Evolutionary conservation across 2,329 filamentous ascomycete species (phyloP).

Genomic region (Metarhizium sp.): DNA sequence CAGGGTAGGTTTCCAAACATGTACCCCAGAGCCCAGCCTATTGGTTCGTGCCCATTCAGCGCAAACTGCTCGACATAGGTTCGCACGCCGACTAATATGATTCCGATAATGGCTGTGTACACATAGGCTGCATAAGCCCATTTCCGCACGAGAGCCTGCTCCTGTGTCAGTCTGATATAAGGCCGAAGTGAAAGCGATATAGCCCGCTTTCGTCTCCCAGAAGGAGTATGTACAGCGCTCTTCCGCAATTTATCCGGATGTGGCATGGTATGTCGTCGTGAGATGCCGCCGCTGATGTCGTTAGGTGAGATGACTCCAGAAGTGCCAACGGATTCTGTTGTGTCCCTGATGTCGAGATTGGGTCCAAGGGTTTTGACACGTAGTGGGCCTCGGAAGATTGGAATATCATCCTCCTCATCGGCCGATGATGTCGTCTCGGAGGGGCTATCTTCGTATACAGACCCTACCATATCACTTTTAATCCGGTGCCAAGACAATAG

Average conservation of each 20-base stretch:
- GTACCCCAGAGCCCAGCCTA: conserved; percentile 90
- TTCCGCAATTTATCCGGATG: conserved; percentile 25
- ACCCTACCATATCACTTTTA: conserved; percentile 27
- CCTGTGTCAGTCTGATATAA: conserved; percentile 71
- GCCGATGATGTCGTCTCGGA: conserved; percentile 22
- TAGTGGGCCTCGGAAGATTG: conserved; percentile 11
- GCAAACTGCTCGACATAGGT: conserved; percentile 58
- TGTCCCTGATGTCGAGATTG: conserved; percentile 4
- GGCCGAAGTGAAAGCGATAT: conserved; percentile 57
- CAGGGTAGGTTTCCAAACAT: conserved; percentile 68
- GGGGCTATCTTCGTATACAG: conserved; percentile 19
- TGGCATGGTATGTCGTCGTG: conserved; percentile 45
- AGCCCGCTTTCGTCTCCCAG: conserved; percentile 56
- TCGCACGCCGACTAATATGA: conserved; percentile 64
- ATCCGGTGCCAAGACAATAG: conserved; percentile 38
- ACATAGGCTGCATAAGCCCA: conserved; percentile 77
- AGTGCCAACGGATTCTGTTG: background rate
- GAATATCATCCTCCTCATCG: conserved; percentile 19
- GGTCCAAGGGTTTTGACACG: conserved; percentile 22
- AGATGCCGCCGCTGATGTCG: conserved; percentile 5
- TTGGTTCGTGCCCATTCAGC: conserved; percentile 64
- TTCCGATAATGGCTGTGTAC: conserved; percentile 55
- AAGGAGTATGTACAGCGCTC: conserved; percentile 44
- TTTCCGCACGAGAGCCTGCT: conserved; percentile 67
- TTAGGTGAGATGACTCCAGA: background rate